phyloP scores from a whole-genome alignment of 306 rosid genomes.

The Pachyrhizus erosus region DNA sequence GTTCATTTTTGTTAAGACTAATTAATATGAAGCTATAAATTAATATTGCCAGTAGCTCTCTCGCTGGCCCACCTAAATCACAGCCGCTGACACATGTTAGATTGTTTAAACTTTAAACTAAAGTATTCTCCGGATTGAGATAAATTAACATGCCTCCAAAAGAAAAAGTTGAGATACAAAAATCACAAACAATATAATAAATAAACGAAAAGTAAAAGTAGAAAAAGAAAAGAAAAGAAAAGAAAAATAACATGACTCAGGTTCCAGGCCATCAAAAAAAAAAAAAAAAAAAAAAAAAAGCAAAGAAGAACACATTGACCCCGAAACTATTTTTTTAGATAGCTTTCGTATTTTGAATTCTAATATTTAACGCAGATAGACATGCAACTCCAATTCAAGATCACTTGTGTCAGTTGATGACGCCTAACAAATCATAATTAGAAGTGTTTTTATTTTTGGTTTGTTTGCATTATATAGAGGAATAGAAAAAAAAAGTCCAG shows the following conservation, averaged over 20 bases:
- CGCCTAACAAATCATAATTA: no score
- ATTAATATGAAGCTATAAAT: neutral
- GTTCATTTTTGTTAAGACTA: neutral
- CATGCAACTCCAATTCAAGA: no score
- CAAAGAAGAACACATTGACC: slow-evolving; percentile 42
- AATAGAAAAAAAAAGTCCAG: no score
- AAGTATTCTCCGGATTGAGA: slow-evolving; percentile 31
- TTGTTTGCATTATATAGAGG: no score
- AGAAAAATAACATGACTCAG: slow-evolving; percentile 4
- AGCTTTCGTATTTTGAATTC: no score
- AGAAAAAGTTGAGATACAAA: slow-evolving; percentile 37
- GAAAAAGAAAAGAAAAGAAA: slow-evolving; percentile 29
- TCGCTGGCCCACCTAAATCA: neutral
- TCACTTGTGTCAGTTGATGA: no score
- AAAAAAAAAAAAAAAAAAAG: neutral
- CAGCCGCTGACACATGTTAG: slow-evolving; percentile 2
- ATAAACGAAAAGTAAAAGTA: slow-evolving; percentile 50
- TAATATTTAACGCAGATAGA: no score
- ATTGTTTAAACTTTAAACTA: slow-evolving; percentile 21
- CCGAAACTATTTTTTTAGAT: neutral
- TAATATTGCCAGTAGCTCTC: neutral
- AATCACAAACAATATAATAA: slow-evolving; percentile 35
- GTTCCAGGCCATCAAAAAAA: slow-evolving; percentile 30
- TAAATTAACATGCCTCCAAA: slow-evolving; percentile 14
- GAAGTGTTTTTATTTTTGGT: no score